These are phyloP conservation scores for Trichoderma sp. DNA, from an alignment of 2,329 filamentous ascomycete genomes.

Conservation along the genomic window DNA sequence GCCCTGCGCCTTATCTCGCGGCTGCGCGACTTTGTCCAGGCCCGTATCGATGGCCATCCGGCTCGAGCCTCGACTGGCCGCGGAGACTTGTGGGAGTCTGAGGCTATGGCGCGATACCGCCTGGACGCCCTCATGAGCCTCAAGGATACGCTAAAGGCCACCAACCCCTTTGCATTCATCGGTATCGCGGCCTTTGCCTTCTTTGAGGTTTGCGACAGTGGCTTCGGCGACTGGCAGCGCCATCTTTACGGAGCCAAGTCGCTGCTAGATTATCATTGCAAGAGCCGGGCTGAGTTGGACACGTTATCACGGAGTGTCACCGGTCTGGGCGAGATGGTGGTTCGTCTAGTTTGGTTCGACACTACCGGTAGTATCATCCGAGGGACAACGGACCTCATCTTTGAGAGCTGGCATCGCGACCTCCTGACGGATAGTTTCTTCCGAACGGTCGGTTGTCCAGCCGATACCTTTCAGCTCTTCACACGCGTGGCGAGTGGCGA, in stretches of 20 bases:
- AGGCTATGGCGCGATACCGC: constrained; percentile 25
- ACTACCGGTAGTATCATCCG: constrained; percentile 31
- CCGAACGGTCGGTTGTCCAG: constrained; percentile 36
- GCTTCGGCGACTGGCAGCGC: constrained; percentile 39
- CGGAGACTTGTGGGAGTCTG: constrained; percentile 19
- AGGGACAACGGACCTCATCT: constrained; percentile 30
- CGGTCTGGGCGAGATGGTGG: constrained; percentile 38
- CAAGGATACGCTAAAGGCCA: constrained; percentile 38
- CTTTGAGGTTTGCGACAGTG: constrained; percentile 42
- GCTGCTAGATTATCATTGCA: constrained; percentile 41
- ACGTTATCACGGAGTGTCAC: constrained; percentile 33
- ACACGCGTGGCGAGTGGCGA: constrained; percentile 32
- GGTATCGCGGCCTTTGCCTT: constrained; percentile 45
- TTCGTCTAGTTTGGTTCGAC: constrained; percentile 42
- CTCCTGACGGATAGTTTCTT: constrained; percentile 36
- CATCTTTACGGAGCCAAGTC: constrained; percentile 41
- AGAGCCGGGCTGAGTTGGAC: constrained; percentile 33
- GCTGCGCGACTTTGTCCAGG: constrained; percentile 28
- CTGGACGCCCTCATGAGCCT: constrained; percentile 37
- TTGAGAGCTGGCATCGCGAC: constrained; percentile 41
- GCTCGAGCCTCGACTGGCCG: neutral
- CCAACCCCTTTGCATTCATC: constrained; percentile 41
- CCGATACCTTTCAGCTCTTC: constrained; percentile 38
- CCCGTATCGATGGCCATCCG: constrained; percentile 23
- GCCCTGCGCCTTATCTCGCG: constrained; percentile 27